Evolutionary conservation across 2,329 filamentous ascomycete species (phyloP).

Genomic region (Scedosporium apiospermum): DNA sequence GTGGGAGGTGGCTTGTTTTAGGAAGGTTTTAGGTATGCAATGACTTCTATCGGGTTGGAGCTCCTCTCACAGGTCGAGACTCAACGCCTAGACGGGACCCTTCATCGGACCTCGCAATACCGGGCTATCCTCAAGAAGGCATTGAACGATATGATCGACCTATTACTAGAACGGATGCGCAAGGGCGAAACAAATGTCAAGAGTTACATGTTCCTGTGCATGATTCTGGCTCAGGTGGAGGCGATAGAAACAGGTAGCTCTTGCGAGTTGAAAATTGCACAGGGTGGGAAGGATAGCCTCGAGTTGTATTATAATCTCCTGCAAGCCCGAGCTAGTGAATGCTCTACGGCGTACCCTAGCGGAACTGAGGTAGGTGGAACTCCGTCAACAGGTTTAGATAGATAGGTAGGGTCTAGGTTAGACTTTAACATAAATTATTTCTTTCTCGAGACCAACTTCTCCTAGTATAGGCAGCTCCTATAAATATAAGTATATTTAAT

Average conservation of each 20-base stretch:
- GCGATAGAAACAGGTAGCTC: conserved; percentile 18
- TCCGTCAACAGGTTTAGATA: not conserved
- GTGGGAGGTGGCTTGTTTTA: conserved; percentile 30
- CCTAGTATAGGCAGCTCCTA: not conserved
- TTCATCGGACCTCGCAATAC: conserved; percentile 16
- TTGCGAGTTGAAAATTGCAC: conserved; percentile 18
- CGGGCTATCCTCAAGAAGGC: conserved; percentile 21
- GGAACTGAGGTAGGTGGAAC: not conserved
- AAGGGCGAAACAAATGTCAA: conserved; percentile 35
- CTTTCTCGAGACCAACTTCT: not conserved
- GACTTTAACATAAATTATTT: not conserved
- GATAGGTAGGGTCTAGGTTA: not conserved
- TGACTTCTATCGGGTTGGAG: conserved; percentile 23
- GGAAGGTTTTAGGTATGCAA: conserved; percentile 25
- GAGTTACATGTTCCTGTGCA: conserved; percentile 26
- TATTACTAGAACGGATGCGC: conserved; percentile 22
- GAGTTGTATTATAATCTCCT: conserved; percentile 20
- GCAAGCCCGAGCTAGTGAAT: not conserved
- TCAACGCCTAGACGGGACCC: conserved; percentile 19
- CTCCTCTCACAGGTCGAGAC: conserved; percentile 22
- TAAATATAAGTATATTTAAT: too few relatives aligned
- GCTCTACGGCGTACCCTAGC: not conserved
- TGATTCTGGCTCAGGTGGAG: conserved; percentile 29
- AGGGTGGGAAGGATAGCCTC: conserved; percentile 23
- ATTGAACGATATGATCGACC: conserved; percentile 16